Evolutionary conservation across 139 green algal genomes (phyloP).

Genomic region (Auxenochlorella pyrenoidosa): DNA sequence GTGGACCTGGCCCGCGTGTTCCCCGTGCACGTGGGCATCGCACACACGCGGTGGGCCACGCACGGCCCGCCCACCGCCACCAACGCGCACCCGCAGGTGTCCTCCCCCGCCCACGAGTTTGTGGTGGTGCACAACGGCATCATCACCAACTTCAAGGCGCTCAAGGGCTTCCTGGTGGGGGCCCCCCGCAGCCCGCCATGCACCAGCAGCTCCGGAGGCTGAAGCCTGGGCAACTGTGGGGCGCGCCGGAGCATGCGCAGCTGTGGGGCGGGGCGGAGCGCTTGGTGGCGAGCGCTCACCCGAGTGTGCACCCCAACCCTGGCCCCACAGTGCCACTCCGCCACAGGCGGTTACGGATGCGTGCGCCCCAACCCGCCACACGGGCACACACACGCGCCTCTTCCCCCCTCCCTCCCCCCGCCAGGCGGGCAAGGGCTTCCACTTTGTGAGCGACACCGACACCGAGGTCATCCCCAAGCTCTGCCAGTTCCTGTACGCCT

Average conservation of each 20-base stretch:
- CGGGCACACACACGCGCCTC: too few species aligned
- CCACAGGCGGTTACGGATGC: too few species aligned
- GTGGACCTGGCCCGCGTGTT: constrained; percentile 60
- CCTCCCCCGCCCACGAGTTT: constrained; percentile 83
- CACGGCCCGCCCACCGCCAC: constrained; percentile 82
- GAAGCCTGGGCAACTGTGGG: too few species aligned
- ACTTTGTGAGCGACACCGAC: constrained; percentile 96
- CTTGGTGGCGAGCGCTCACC: too few species aligned
- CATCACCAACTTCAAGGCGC: constrained; percentile 97
- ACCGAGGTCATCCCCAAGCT: constrained; percentile 99
- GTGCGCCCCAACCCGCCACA: too few species aligned
- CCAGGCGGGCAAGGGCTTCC: constrained; percentile 85
- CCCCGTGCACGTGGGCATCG: constrained; percentile 82
- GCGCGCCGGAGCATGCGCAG: too few species aligned
- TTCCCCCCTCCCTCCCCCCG: not conserved
- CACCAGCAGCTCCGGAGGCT: too few species aligned
- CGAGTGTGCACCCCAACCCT: too few species aligned
- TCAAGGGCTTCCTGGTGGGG: constrained; percentile 88
- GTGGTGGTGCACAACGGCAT: constrained; percentile 99
- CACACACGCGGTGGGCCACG: constrained; percentile 99
- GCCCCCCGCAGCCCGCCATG: not conserved
- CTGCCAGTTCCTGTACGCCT: constrained; percentile 89
- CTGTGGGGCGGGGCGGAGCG: too few species aligned
- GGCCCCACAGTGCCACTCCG: too few species aligned
- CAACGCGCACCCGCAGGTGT: constrained; percentile 94